Evolutionary conservation across 2,329 filamentous ascomycete genomes (phyloP).

Genomic region (Clathrospora elynae): DNA sequence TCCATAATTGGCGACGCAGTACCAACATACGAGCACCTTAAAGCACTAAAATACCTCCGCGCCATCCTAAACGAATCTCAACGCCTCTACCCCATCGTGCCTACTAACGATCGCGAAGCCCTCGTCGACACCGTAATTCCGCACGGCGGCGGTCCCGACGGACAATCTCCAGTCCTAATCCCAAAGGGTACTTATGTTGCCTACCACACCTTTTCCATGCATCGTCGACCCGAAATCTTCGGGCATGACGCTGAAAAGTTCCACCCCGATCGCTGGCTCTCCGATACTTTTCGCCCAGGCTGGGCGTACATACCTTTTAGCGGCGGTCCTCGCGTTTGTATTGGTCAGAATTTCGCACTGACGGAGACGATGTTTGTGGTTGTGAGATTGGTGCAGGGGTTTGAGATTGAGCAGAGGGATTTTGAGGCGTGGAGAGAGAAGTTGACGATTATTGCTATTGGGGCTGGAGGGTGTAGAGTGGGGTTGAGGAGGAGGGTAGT

Average conservation of each 20-base stretch:
- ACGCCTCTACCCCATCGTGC: constrained; percentile 40
- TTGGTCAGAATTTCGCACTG: constrained; percentile 37
- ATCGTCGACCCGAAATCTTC: constrained; percentile 38
- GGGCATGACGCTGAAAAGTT: constrained; percentile 42
- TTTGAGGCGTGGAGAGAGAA: constrained; percentile 31
- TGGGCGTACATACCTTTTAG: constrained; percentile 40
- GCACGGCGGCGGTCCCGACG: constrained; percentile 37
- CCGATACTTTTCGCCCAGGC: constrained; percentile 22
- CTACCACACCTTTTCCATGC: constrained; percentile 38
- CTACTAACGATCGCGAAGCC: constrained; percentile 37
- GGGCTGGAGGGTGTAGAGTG: constrained; percentile 25
- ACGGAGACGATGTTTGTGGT: constrained; percentile 30
- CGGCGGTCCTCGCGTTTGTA: constrained; percentile 34
- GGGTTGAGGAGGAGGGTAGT: constrained; percentile 12
- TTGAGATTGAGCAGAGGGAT: constrained; percentile 27
- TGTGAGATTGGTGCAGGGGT: constrained; percentile 28
- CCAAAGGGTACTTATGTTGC: constrained; percentile 31
- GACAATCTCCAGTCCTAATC: constrained; percentile 32
- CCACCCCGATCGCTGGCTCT: constrained; percentile 44
- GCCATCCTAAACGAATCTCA: constrained; percentile 40
- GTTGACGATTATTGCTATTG: constrained; percentile 24
- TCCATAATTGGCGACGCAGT: constrained; percentile 52
- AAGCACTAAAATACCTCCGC: constrained; percentile 37
- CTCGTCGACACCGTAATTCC: constrained; percentile 36
- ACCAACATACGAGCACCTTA: constrained; percentile 37